Evolutionary conservation across 805 yeast species (phyloP).

Genomic region (Yarrowia osloensis): DNA sequence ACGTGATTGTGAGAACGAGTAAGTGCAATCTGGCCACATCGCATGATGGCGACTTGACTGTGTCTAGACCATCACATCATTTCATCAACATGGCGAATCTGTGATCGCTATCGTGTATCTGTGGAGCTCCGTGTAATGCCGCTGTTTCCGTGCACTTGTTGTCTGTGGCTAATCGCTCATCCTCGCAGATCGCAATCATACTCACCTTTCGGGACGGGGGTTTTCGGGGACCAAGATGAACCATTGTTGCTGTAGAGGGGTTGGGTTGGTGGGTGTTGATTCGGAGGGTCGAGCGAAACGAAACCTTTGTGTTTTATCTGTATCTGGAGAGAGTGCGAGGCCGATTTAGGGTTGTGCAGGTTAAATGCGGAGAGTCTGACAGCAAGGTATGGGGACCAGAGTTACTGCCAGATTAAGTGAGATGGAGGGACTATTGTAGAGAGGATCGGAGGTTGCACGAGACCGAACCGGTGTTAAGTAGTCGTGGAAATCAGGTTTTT

Average conservation of each 20-base stretch:
- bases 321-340: background rate
- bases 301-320: slow-evolving; percentile 24
- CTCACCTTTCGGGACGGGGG: slow-evolving; percentile 76
- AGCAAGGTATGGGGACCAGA: slow-evolving; percentile 17
- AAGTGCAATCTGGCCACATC: too few relatives aligned
- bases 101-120: background rate
- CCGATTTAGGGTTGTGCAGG: slow-evolving; percentile 28
- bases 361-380: slow-evolving; percentile 25
- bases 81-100: too few relatives aligned
- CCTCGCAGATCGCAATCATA: background rate
- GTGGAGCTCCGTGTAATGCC: background rate
- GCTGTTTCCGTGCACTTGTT: background rate
- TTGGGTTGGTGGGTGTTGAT: background rate
- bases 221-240: slow-evolving; percentile 78
- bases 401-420: slow-evolving; percentile 1
- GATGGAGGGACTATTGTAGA: too few relatives aligned
- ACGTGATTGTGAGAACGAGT: background rate
- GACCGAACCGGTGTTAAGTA: background rate
- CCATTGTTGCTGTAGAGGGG: slow-evolving; percentile 53
- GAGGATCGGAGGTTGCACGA: slow-evolving; percentile 8
- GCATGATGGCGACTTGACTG: too few relatives aligned
- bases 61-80: too few relatives aligned
- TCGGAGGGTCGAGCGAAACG: background rate
- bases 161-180: background rate
- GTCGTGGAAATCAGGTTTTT: too few relatives aligned